Base-by-base conservation (phyloP, 116 monocot species). In the Phalaenopsis hybrid region DNA sequence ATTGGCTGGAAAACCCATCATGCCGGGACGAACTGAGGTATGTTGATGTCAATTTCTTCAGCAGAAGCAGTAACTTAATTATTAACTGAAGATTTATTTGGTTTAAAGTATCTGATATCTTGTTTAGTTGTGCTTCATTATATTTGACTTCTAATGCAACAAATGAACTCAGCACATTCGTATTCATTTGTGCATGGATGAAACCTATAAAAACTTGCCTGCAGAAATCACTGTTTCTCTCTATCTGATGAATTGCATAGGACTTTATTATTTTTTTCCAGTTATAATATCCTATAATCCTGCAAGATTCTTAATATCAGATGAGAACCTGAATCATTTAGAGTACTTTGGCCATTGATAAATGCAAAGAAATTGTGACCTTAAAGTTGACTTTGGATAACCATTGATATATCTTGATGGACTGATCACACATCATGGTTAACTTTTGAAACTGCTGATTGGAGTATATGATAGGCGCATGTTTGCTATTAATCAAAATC, bases 1-100 rank as follows among this genome's bases (percentile, higher is more conserved):
- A 31, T 51, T 77, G 77, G 77, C 77, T 77, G 77, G 77, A 15
- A 77, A 77, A 31, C 77, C 77, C 23, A 77, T 77, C 28, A 77
- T 77, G 77, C 77, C 77, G 15, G 77, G 77, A 49, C 48, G 77
- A 77, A 77, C 77, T 50, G 77, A 77, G 51, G 77, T 77, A 31
- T 13, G 28, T 8, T 77, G 23, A 77, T 52, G 8, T 52, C 20
- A 44, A 13, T 44, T 72, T 31, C 72, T 72, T 72, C 37, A 37
- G 72, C 41, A 72, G 25, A n/a, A 1, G 7, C 25, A 63, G 23
- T 2, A 63, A 21, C 63, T 7, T 63, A 63, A 6, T 63, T 63
- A 21, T 63, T 63, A 2, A 63, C 63, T 9, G 21, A 25, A 63
- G 5, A 63, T 61, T 23, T 63, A 21, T 63, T 63, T 25, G 5